Percentiles rank a stretch among this genome's conserved stretches.
These are phyloP conservation scores for Calycina marina DNA, from an alignment of 2,329 filamentous ascomycete genomes.

Conservation along the genomic window DNA sequence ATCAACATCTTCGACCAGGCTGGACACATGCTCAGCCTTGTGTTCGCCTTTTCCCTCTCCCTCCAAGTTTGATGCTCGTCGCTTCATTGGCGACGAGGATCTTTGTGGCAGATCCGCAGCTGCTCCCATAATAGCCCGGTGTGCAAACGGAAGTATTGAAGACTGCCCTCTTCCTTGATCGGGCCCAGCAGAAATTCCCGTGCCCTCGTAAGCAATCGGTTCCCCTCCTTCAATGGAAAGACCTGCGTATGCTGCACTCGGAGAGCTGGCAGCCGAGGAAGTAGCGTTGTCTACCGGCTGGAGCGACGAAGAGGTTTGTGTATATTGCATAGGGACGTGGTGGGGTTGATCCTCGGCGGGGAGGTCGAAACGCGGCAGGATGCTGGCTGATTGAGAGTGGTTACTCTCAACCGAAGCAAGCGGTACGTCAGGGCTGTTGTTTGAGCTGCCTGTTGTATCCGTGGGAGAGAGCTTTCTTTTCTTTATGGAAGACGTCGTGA, in stretches of 20 bases:
- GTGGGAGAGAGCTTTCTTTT: conserved; percentile 49
- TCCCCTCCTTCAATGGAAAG: conserved; percentile 40
- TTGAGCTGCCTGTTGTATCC: conserved; percentile 10
- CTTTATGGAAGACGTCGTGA: conserved; percentile 61
- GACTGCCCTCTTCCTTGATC: conserved; percentile 29
- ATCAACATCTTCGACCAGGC: conserved; percentile 21
- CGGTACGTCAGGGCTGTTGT: conserved; percentile 18
- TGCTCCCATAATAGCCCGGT: conserved; percentile 44
- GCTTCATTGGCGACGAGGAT: conserved; percentile 50
- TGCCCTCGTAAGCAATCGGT: no score
- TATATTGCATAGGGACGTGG: conserved; percentile 35
- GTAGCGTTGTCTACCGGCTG: conserved; percentile 31
- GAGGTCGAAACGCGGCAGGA: conserved; percentile 27
- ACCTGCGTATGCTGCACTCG: conserved; percentile 40
- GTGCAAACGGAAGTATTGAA: conserved; percentile 30
- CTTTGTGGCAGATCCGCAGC: conserved; percentile 42
- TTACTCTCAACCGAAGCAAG: conserved; percentile 22
- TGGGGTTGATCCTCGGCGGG: conserved; percentile 7
- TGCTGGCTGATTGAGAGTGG: conserved; percentile 31
- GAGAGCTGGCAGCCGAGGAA: conserved; percentile 43
- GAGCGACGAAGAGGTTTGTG: conserved; percentile 28
- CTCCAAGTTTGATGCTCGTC: conserved; percentile 34
- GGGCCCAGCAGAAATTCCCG: conserved; percentile 20
- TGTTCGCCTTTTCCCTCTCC: no score
- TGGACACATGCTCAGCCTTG: conserved; percentile 6